Percentiles rank a stretch among this genome's conserved stretches.
These are phyloP conservation scores for Deuterostichococcus epilithicus DNA, from an alignment of 139 green algal genomes.

Conservation along the genomic window DNA sequence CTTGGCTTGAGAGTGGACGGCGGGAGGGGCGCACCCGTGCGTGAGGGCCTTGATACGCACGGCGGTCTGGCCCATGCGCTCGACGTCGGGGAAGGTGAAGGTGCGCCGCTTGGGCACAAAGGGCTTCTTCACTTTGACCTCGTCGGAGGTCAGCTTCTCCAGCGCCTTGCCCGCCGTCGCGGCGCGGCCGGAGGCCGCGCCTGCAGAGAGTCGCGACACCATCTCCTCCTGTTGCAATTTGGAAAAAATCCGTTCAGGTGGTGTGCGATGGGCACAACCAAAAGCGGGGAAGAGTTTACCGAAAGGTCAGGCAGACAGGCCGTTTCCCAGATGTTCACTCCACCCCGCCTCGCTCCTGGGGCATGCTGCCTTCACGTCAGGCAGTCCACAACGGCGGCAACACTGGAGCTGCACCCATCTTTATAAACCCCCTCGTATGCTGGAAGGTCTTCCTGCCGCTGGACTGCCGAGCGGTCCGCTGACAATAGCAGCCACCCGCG, in stretches of 20 bases:
- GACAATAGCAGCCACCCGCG: too few species aligned
- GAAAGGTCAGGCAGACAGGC: not conserved
- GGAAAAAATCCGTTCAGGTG: too few species aligned
- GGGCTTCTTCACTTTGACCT: constrained; percentile 71
- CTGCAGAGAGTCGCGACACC: constrained; percentile 60
- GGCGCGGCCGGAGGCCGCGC: constrained; percentile 67
- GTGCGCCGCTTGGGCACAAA: constrained; percentile 72
- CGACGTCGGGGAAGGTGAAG: constrained; percentile 68
- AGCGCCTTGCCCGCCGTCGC: constrained; percentile 88
- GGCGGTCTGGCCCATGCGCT: constrained; percentile 70
- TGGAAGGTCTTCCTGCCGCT: too few species aligned
- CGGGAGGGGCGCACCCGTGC: constrained; percentile 49
- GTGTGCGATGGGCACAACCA: too few species aligned
- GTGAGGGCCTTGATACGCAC: constrained; percentile 62
- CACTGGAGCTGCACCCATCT: not conserved
- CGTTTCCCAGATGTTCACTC: too few species aligned
- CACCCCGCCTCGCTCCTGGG: too few species aligned
- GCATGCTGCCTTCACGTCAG: too few species aligned
- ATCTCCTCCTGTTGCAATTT: constrained; percentile 55
- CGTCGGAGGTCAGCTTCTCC: constrained; percentile 76
- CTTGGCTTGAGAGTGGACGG: too few species aligned
- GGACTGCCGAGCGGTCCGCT: too few species aligned
- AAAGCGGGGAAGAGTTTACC: not conserved
- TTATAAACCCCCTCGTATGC: not conserved
- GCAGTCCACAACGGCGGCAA: too few species aligned